These are phyloP conservation scores for Quercus dentata DNA, from an alignment of 306 rosid species.

Conservation along the genomic window DNA sequence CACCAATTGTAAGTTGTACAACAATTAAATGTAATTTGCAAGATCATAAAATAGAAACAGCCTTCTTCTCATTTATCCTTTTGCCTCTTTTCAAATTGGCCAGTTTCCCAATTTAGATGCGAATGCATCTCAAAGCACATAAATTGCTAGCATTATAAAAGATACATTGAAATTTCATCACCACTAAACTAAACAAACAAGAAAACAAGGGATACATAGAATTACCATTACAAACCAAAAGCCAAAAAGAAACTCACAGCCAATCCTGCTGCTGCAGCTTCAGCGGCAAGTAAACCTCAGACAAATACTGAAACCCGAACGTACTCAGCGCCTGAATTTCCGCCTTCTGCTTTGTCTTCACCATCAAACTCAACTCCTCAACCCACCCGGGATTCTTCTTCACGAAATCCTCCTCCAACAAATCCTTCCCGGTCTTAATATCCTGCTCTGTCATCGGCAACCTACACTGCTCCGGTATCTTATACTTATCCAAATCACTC, in stretches of 20 bases:
- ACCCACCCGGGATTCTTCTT: slow-evolving; percentile 98
- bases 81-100: background rate
- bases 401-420: slow-evolving; percentile 92
- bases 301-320: slow-evolving; percentile 84
- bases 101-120: background rate
- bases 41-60: slow-evolving; percentile 16
- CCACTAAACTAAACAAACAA: background rate
- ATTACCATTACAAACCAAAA: background rate
- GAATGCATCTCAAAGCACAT: background rate
- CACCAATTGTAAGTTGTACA: slow-evolving; percentile 11
- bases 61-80: background rate
- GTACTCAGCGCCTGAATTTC: slow-evolving; percentile 94
- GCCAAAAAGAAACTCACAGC: slow-evolving; percentile 32
- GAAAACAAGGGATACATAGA: background rate
- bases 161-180: background rate
- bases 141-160: background rate
- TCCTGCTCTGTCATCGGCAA: slow-evolving; percentile 94
- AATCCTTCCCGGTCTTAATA: slow-evolving; percentile 92
- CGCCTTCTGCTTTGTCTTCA: slow-evolving; percentile 94
- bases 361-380: slow-evolving; percentile 85
- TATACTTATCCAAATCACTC: slow-evolving; percentile 89
- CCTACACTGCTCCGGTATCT: slow-evolving; percentile 89
- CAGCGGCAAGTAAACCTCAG: slow-evolving; percentile 85
- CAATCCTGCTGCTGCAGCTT: slow-evolving; percentile 90
- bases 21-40: background rate